Base-by-base conservation (phyloP, 148 eudicot species). In the Linanthus parryae region DNA sequence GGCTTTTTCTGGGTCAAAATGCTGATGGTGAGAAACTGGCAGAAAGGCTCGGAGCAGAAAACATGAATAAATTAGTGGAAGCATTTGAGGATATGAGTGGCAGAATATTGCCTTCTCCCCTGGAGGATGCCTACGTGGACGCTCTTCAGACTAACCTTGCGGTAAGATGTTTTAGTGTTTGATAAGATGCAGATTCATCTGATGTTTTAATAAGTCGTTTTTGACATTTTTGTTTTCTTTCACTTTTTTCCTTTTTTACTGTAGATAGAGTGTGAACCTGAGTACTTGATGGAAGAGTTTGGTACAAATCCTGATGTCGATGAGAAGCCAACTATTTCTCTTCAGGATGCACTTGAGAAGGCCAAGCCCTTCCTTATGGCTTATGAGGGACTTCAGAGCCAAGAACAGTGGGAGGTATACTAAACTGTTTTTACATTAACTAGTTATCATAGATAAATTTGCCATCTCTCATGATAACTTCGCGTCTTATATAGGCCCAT, bases 241-340 rank as follows among this genome's bases (percentile, higher is more conserved):
- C 16, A 48, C 30, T 28, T 15, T 3, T 15, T 7, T 48, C 0
- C 30, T 9, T 37, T 46, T 58, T n/a, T 40, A 18, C 30, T 77
- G 72, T 75, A 92, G 99, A 64, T 77, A 46, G 99, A 92, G 67
- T 80, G 94, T 54, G 96, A 92, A 61, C 94, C 94, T 37, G 96
- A 92, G 65, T 92, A 75, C 69, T 49, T 80, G 67, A 62, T 92
- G 75, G 99, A 71, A 49, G 89, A 84, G 25, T 92, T 87, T 43
- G 95, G 74, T 51, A 71, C 70, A 11, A 87, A 84, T 46, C 94
- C 99, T 1, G 91, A 88, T 68, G 78, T 92, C 49, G 79, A 84
- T 48, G 96, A 92, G 54, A 88, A 68, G 52, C 91, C 85, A 56
- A 94, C 88, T n/a, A 73, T 87, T 40, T 54, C 96, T 58, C 82